Percentiles rank a stretch among this genome's conserved stretches.
phyloP scores from a whole-genome alignment of 371 early-diverging fungal genomes.

The Fennellomyces sp. region DNA sequence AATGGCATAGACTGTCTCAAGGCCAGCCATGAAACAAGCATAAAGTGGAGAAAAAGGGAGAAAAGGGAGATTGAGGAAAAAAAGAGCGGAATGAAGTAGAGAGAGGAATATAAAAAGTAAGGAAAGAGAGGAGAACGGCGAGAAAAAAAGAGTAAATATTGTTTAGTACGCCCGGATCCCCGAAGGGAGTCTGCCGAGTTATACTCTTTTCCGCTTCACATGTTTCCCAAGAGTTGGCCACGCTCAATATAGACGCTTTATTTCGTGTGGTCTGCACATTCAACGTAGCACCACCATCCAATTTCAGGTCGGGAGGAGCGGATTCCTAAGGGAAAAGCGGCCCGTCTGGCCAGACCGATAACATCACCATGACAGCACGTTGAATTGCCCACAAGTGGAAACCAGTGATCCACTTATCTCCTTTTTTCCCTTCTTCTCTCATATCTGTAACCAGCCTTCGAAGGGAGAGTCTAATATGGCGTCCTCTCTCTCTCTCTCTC shows the following conservation, averaged over 20 bases:
- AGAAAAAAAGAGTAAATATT: neutral
- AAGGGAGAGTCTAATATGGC: too few species aligned
- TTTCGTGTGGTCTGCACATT: neutral
- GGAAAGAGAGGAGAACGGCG: neutral
- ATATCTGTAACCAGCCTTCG: too few species aligned
- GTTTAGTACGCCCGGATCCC: neutral
- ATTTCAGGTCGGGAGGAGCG: constrained; percentile 2
- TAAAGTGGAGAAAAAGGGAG: constrained; percentile 4
- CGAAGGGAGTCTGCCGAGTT: too few species aligned
- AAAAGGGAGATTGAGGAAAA: neutral
- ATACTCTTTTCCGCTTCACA: too few species aligned
- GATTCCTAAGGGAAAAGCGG: neutral
- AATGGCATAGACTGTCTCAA: constrained; percentile 67
- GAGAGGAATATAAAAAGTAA: neutral
- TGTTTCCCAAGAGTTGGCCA: neutral
- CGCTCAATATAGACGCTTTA: too few species aligned
- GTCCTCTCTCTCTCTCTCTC: neutral
- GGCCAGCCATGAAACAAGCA: constrained; percentile 27
- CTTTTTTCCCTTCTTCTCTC: neutral
- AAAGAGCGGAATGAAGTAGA: neutral
- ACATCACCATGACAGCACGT: neutral
- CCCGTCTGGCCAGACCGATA: neutral
- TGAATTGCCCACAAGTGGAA: neutral
- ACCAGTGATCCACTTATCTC: neutral
- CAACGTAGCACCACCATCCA: constrained; percentile 3